Conservation (phyloP, 805 yeast genomes). For the Zygoascus ofunaensis region DNA sequence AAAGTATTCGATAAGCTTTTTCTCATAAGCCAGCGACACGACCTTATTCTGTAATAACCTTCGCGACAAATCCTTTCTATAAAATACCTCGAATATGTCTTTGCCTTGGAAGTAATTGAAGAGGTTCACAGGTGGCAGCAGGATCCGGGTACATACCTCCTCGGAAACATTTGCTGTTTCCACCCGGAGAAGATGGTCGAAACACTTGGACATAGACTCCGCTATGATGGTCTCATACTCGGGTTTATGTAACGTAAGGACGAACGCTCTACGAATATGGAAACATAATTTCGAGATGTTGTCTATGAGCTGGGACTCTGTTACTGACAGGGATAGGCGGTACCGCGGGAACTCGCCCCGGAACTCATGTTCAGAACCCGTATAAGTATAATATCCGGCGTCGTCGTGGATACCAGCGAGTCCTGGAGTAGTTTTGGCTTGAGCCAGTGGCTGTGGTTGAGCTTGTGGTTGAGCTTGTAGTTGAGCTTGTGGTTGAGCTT, state of each 20-base stretch:
- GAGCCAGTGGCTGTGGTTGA: no score
- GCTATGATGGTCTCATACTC: constrained; percentile 8
- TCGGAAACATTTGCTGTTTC: constrained; percentile 16
- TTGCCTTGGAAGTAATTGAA: constrained; percentile 82
- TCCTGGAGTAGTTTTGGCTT: no score
- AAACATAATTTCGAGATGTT: no score
- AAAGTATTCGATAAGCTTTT: constrained; percentile 66
- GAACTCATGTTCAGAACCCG: no score
- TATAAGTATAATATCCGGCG: no score
- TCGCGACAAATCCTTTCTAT: constrained; percentile 77
- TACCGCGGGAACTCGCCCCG: no score
- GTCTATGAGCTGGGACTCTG: no score
- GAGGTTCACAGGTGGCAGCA: constrained; percentile 47
- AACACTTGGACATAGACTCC: constrained; percentile 24
- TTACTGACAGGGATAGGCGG: no score
- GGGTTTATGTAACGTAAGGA: neutral
- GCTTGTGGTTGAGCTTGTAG: no score
- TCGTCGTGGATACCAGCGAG: no score
- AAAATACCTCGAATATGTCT: constrained; percentile 87
- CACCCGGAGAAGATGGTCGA: constrained; percentile 23
- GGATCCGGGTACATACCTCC: constrained; percentile 1
- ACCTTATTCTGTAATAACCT: constrained; percentile 79
- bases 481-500: no score
- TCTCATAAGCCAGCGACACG: constrained; percentile 71
- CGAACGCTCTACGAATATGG: no score